Evolutionary conservation across 495 filamentous ascomycete species (phyloP).

Genomic region (Bathelium albidoporum): DNA sequence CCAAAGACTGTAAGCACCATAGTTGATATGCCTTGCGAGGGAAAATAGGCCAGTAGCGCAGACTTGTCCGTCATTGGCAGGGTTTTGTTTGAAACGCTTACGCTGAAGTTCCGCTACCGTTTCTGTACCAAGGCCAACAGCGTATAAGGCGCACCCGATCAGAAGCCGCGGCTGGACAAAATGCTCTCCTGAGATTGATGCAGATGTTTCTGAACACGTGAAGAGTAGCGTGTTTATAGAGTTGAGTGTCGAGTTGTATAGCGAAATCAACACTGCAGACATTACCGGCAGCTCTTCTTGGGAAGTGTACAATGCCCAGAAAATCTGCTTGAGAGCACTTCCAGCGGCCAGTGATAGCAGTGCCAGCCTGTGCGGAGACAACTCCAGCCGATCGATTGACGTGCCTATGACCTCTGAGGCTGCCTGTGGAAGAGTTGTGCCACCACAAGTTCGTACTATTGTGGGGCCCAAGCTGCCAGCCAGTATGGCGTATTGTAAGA

Average conservation of each 20-base stretch:
- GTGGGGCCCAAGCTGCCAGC: slow-evolving; percentile 25
- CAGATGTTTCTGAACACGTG: slow-evolving; percentile 18
- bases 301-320: slow-evolving; percentile 32
- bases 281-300: slow-evolving; percentile 36
- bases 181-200: slow-evolving; percentile 16
- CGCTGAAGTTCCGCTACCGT: slow-evolving; percentile 18
- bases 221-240: slow-evolving; percentile 24
- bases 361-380: slow-evolving; percentile 34
- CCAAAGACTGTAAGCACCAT: slow-evolving; percentile 25
- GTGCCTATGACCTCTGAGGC: slow-evolving; percentile 25
- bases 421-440: slow-evolving; percentile 24
- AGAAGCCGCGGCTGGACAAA: slow-evolving; percentile 20
- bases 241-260: slow-evolving; percentile 42
- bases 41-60: slow-evolving; percentile 20
- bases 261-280: slow-evolving; percentile 28
- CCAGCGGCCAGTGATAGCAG: slow-evolving; percentile 43
- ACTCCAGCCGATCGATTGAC: slow-evolving; percentile 26
- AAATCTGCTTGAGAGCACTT: slow-evolving; percentile 41
- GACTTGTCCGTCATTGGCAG: slow-evolving; percentile 21
- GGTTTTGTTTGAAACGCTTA: slow-evolving; percentile 15
- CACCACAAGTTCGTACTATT: slow-evolving; percentile 25
- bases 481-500: slow-evolving; percentile 47
- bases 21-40: slow-evolving; percentile 23
- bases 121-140: slow-evolving; percentile 16
- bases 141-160: slow-evolving; percentile 20